Conservation (phyloP, 371 early-diverging fungal species). For the Umbelopsis sp. region DNA sequence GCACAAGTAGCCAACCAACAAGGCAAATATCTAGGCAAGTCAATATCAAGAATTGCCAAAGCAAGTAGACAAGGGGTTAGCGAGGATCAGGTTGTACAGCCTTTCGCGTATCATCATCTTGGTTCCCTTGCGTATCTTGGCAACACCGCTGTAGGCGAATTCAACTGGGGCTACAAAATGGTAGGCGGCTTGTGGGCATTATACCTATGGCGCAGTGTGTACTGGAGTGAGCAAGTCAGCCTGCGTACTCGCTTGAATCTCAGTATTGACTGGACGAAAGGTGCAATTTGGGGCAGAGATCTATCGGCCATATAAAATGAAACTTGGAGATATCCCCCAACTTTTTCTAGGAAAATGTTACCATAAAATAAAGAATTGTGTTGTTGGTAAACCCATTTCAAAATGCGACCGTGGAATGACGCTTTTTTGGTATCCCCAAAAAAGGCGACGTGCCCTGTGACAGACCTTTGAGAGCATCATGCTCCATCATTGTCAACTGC, state of each 20-base stretch:
- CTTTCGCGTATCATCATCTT: slow-evolving; percentile 74
- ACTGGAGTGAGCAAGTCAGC: slow-evolving; percentile 66
- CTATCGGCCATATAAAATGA: slow-evolving; percentile 34
- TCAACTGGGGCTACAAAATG: slow-evolving; percentile 58
- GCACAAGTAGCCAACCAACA: slow-evolving; percentile 93
- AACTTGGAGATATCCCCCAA: background rate
- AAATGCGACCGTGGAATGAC: slow-evolving; percentile 17
- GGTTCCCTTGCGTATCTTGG: slow-evolving; percentile 87
- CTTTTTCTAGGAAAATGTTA: background rate
- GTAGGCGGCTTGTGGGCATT: slow-evolving; percentile 64
- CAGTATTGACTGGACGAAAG: slow-evolving; percentile 49
- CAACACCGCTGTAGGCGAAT: slow-evolving; percentile 72
- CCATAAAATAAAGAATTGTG: background rate
- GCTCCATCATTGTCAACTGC: slow-evolving; percentile 10
- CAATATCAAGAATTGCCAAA: slow-evolving; percentile 45
- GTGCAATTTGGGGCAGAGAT: slow-evolving; percentile 49
- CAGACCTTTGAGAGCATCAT: slow-evolving; percentile 17
- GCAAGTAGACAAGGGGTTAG: slow-evolving; percentile 16
- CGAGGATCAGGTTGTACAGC: slow-evolving; percentile 30
- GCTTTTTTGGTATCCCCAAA: slow-evolving; percentile 15
- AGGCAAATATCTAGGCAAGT: slow-evolving; percentile 68
- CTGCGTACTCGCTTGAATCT: slow-evolving; percentile 48
- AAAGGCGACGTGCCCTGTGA: slow-evolving; percentile 18
- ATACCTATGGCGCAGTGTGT: slow-evolving; percentile 71
- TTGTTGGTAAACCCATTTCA: background rate